Evolutionary conservation across 2,329 filamentous ascomycete genomes (phyloP).

Genomic region (Pezizomycotina sp.): DNA sequence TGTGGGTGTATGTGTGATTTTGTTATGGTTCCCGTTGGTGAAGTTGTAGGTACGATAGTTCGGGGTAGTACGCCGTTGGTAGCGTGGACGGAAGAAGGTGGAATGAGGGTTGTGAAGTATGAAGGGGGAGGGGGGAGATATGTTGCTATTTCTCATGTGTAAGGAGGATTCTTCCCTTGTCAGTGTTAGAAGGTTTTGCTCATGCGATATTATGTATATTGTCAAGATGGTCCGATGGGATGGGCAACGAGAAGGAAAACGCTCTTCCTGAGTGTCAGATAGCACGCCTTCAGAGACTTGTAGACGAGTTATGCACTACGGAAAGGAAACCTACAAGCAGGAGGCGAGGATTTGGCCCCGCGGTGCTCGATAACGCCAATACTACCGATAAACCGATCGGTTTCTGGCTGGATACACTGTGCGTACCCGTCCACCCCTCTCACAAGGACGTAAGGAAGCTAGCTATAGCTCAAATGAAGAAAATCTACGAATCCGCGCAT

Average conservation of each 20-base stretch:
- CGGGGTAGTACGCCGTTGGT: too few relatives aligned
- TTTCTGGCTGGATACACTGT: conserved; percentile 4
- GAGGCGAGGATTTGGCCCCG: too few relatives aligned
- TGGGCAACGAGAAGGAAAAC: conserved; percentile 1
- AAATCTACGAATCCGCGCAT: neutral
- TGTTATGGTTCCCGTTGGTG: too few relatives aligned
- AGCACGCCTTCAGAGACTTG: conserved; percentile 2
- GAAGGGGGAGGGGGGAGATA: neutral
- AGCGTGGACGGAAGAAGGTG: too few relatives aligned
- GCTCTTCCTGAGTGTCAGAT: conserved; percentile 1
- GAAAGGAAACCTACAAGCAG: too few relatives aligned
- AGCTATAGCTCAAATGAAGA: conserved; percentile 3
- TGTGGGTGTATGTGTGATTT: too few relatives aligned
- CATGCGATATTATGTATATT: too few relatives aligned
- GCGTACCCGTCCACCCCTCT: neutral
- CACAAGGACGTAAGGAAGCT: neutral
- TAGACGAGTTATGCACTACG: conserved; percentile 2
- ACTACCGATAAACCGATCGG: neutral
- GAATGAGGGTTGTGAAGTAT: too few relatives aligned
- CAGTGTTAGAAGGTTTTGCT: too few relatives aligned
- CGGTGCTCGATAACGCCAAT: too few relatives aligned
- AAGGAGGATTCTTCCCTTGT: neutral
- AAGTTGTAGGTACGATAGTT: too few relatives aligned
- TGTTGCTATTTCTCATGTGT: neutral
- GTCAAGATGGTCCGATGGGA: conserved; percentile 1